Percentiles rank a stretch among this genome's conserved stretches.
These are phyloP conservation scores for Talaromyces verruculosus DNA, from an alignment of 2,329 filamentous ascomycete genomes.

Conservation along the genomic window DNA sequence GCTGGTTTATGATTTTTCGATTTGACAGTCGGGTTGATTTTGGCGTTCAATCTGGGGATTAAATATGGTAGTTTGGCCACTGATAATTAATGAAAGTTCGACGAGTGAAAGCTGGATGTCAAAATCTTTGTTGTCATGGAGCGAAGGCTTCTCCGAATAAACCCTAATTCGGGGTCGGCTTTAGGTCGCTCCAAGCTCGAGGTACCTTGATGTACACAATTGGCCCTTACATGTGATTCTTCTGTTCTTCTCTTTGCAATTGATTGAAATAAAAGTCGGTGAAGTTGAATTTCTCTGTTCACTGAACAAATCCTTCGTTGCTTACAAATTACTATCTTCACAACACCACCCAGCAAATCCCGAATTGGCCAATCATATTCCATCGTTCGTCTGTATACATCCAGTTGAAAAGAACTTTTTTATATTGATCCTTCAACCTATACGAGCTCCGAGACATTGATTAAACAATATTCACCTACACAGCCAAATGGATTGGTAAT, in stretches of 20 bases:
- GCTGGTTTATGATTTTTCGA: not conserved
- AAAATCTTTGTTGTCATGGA: not conserved
- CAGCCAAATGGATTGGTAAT: not conserved
- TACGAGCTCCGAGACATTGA: not conserved
- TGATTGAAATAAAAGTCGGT: not conserved
- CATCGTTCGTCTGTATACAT: not conserved
- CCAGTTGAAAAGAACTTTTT: no score
- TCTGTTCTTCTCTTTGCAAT: not conserved
- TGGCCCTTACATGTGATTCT: not conserved
- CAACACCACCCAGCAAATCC: not conserved
- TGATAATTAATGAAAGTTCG: not conserved
- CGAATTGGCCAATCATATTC: not conserved
- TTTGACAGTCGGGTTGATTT: not conserved
- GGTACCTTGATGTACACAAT: not conserved
- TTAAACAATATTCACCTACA: not conserved
- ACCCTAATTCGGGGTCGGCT: not conserved
- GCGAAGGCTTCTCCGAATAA: not conserved
- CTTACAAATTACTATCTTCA: not conserved
- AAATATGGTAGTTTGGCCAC: not conserved
- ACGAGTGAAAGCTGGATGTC: not conserved
- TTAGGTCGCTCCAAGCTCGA: not conserved
- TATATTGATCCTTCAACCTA: not conserved
- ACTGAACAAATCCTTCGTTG: not conserved
- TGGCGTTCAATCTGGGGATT: not conserved
- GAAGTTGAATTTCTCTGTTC: not conserved